Conservation (phyloP, 768 basidiomycete genomes). For the Leccinum ochraceum region DNA sequence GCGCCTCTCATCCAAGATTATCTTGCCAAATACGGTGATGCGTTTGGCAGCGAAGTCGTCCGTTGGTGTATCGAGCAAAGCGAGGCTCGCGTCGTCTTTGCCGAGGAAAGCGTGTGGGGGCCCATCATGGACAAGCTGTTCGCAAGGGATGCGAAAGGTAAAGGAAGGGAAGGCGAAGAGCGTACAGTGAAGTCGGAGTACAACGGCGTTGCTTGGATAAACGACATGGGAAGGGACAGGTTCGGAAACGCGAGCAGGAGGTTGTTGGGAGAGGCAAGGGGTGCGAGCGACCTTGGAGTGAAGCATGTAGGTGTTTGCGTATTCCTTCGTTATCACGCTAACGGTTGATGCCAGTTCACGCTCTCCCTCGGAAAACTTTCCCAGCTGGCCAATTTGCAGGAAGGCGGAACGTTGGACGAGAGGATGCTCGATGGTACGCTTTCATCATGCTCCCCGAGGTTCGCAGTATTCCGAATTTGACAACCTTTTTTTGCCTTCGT, state of each 20-base stretch:
- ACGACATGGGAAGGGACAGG: constrained; percentile 72
- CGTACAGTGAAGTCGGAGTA: constrained; percentile 48
- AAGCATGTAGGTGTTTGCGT: constrained; percentile 65
- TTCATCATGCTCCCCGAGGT: not conserved
- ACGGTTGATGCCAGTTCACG: constrained; percentile 60
- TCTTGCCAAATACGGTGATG: constrained; percentile 75
- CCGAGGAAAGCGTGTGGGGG: constrained; percentile 64
- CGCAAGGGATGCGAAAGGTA: constrained; percentile 25
- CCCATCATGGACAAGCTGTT: constrained; percentile 76
- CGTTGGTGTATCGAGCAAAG: constrained; percentile 92
- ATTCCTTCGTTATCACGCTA: constrained; percentile 1
- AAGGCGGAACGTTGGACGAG: constrained; percentile 47
- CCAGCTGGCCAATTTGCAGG: constrained; percentile 64
- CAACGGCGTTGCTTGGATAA: constrained; percentile 76
- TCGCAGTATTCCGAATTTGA: constrained; percentile 4
- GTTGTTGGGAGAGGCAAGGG: constrained; percentile 61
- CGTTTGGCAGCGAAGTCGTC: constrained; percentile 88
- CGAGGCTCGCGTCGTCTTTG: constrained; percentile 80
- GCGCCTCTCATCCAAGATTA: constrained; percentile 64
- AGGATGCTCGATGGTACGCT: constrained; percentile 55
- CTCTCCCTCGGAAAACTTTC: constrained; percentile 89
- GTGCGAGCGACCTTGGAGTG: constrained; percentile 57
- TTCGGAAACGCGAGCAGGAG: constrained; percentile 65
- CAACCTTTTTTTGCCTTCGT: not conserved
- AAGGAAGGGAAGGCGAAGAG: constrained; percentile 30